Base-by-base conservation (phyloP, 169 alveolate species). In the Miamiensis avidus region DNA sequence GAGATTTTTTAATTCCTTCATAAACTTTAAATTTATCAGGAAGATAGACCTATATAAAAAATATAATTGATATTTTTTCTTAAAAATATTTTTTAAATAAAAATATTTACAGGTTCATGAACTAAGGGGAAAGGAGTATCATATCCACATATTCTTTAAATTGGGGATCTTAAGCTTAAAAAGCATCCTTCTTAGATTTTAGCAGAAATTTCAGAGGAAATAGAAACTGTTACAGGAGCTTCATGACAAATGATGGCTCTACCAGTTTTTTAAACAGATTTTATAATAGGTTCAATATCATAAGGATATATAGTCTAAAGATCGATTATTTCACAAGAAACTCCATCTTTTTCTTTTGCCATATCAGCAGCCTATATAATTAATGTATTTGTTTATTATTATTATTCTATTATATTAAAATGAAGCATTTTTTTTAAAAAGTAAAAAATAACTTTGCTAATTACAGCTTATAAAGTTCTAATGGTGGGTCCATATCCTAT, bases 91-190 rank as follows among this genome's bases (percentile, higher is more conserved):
- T 25, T 32, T 30, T 30, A 74, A 84, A 11, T 11, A 34, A 29
- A 27, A 33, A 25, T n/a, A 15, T 86, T 76, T 30, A 91, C 95
- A 6, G 96, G 91, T 87, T 98, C 99, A 88, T 89, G 97, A 0
- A 96, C 98, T 64, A 97, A 97, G 27, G 99, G 99, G 94, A 97
- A 98, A 33, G 99, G 99, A 28, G 99, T 98, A 92, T 98, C 99
- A 89, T 96, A 98, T 29, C 99, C 99, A 85, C 98, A 95, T 32
- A 98, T 98, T 81, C 99, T 93, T 86, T 89, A 91, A 74, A 98
- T 94, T 33, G 99, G 99, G 4, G 99, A 98, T 91, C 97, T 98
- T n/a, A 98, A 91, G 82, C 95, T 94, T 85, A 96, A 93, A 91
- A 98, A 98, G 95, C 99, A 97, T 81, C 96, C 93, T 82, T 97